Conservation (phyloP, 345 rosid species). For the Nasturtium officinale region DNA sequence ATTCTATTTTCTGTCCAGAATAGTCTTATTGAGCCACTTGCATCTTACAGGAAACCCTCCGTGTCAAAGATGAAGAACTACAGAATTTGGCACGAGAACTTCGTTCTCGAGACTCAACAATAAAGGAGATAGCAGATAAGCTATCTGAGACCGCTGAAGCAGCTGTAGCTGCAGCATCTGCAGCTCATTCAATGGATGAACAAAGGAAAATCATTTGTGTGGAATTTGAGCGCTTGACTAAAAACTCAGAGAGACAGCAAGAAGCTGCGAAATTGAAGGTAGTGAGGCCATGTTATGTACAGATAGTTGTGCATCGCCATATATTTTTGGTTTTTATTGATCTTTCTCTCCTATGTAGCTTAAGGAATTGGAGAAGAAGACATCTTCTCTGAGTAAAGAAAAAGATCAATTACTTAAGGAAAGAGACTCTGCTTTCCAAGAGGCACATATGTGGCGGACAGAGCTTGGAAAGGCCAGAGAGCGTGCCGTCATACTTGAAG, state of each 20-base stretch:
- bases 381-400: conserved; percentile 59
- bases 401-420: conserved; percentile 76
- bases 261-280: conserved; percentile 67
- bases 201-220: conserved; percentile 76
- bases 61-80: conserved; percentile 94
- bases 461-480: conserved; percentile 98
- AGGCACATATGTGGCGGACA: conserved; percentile 95
- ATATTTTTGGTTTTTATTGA: conserved; percentile 27
- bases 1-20: neutral
- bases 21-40: conserved; percentile 10
- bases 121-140: conserved; percentile 87
- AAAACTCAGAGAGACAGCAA: conserved; percentile 61
- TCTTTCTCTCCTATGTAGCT: conserved; percentile 51
- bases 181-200: conserved; percentile 91
- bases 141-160: conserved; percentile 97
- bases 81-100: conserved; percentile 83
- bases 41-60: conserved; percentile 81
- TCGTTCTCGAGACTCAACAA: conserved; percentile 91
- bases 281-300: conserved; percentile 27
- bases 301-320: neutral
- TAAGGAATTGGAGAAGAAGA: conserved; percentile 72
- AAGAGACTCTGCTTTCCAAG: conserved; percentile 83
- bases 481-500: conserved; percentile 85
- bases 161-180: conserved; percentile 96
- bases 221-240: conserved; percentile 74